phyloP scores from a whole-genome alignment of 441 rosid genomes.

The Syzygium malaccense region DNA sequence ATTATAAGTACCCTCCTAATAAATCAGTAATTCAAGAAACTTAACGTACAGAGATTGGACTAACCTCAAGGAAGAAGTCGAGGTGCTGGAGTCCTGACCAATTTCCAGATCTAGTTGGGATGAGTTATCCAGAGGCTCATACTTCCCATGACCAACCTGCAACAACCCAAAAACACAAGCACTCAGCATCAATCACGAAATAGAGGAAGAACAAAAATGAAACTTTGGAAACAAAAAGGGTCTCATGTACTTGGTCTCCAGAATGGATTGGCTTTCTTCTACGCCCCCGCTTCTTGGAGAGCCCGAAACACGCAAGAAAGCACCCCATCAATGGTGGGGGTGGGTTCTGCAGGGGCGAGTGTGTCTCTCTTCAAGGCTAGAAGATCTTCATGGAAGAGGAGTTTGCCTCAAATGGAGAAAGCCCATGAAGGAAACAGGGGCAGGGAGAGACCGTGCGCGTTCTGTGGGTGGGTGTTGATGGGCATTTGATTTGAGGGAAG shows the following conservation, averaged over 20 bases:
- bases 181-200: neutral
- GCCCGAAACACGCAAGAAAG: slow-evolving; percentile 67
- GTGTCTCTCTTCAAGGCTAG: neutral
- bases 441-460: neutral
- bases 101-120: slow-evolving; percentile 15
- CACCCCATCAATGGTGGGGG: slow-evolving; percentile 37
- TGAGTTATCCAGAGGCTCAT: slow-evolving; percentile 53
- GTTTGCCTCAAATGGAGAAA: neutral
- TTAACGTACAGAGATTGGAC: neutral
- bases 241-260: slow-evolving; percentile 38
- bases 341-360: neutral
- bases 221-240: neutral
- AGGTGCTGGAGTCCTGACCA: slow-evolving; percentile 11
- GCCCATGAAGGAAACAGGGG: neutral
- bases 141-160: slow-evolving; percentile 45
- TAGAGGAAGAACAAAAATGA: neutral
- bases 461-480: neutral
- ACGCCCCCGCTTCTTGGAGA: slow-evolving; percentile 50
- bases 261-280: slow-evolving; percentile 38
- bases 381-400: neutral
- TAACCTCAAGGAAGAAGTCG: slow-evolving; percentile 36
- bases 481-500: neutral
- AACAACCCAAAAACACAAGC: neutral
- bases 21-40: neutral
- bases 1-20: neutral